Base-by-base conservation (phyloP, 441 rosid genomes). In the Pelargonium fulgidum region DNA sequence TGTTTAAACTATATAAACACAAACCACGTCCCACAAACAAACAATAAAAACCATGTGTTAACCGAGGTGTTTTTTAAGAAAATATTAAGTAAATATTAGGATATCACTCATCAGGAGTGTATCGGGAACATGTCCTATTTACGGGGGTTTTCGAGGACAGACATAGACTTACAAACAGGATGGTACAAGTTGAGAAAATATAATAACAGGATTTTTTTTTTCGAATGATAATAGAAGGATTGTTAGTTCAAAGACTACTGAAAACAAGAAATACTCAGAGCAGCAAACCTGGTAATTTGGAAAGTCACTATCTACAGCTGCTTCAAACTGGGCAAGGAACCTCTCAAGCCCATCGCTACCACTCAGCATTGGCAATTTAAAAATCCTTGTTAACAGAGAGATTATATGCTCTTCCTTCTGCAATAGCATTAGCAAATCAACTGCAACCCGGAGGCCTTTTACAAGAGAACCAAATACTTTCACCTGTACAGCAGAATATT, bases 231-330 rank as follows among this genome's bases (percentile, higher is more conserved):
- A 68, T 68, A 5, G 14, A 19, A 11, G 17, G 63, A 24, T 24
- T 24, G 29, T 24, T 24, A 24, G 29, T 24, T 24, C 29, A 24
- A 24, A 24, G 58, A 8, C 67, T 70, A 26, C 22, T 13, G 20
- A 64, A 50, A 45, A 3, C 16, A 22, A 64, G n/a, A 33, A 48
- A 56, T 11, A 44, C 69, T 14, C 67, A 82, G 65, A 68, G 69
- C 58, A 72, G 72, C 75, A 75, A 64, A 88, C 97, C 95, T 89
- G 92, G 76, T 87, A 88, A 80, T 85, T 80, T 10, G 97, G 96
- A 79, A 91, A 91, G 82, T 88, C 97, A 56, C 92, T 90, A 47
- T 85, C 92, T 26, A 87, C 67, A 54, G 99, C 97, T 66, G 93
- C 96, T 86, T 91, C 96, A 45, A 94, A 86, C 73, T 90, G 96